Base-by-base conservation (phyloP, 768 basidiomycete genomes). In the Psilocybe sp. region DNA sequence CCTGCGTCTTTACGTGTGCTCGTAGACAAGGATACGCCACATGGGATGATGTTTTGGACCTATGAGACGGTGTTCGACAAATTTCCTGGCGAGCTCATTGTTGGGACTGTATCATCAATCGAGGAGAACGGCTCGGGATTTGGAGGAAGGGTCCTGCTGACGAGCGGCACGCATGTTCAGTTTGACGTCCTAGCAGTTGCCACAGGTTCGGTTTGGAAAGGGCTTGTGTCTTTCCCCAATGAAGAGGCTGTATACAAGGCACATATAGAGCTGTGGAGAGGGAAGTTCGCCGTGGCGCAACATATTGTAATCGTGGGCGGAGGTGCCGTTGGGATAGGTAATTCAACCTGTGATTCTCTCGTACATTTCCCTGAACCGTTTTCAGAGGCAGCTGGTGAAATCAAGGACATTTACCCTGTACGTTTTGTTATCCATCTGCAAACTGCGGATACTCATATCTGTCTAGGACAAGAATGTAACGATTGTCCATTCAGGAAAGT, bases 101-200 rank as follows among this genome's bases (percentile, higher is more conserved):
- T 72, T 14, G 69, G 69, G 2, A 57, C 48, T 6, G 69, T 69
- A 3, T 58, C 54, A 1, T 58, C 54, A 9, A 66, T 74, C 44
- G 54, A 66, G 23, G 56, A 60, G 44, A 49, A 59, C 9, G 47
- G 58, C 7, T 75, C 42, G 3, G 49, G 75, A 2, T 73, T 41
- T 6, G 51, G 76, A 9, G 77, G 80, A 0, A 49, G 57, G 0
- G 71, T 84, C 14, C 58, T 75, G 4, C 71, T 83, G 9, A 69
- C 70, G 23, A 62, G 65, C 49, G 80, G 78, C 13, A 69, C 77
- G 28, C 53, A 63, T 44, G 50, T 85, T 12, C 46, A 61, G 2
- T 85, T 79, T 55, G 71, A 75, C 15, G 65, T 73, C n/a, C 73
- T 85, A 44, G 72, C 83, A n/a, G 64, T 85, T 37, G 77, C 80